phyloP scores from a whole-genome alignment of 139 green algal species.

The Volvox reticuliferus region DNA sequence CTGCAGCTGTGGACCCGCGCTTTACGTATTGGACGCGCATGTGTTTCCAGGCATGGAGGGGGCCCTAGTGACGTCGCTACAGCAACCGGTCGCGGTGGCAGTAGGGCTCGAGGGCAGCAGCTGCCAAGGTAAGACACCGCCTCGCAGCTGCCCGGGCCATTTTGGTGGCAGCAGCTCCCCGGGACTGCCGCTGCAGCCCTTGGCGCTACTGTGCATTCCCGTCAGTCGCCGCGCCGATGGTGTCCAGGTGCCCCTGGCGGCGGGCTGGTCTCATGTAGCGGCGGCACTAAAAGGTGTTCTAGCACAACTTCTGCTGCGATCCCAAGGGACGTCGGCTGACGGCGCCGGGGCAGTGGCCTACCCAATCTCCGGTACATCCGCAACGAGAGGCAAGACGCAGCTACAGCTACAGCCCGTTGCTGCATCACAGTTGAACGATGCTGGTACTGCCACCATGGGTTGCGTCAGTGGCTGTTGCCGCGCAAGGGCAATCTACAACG shows the following conservation, averaged over 20 bases:
- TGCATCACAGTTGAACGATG: not conserved
- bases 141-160: not conserved
- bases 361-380: no score
- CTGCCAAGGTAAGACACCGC: not conserved
- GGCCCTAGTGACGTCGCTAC: slow-evolving; percentile 40
- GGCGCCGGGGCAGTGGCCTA: not conserved
- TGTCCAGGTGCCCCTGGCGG: slow-evolving; percentile 61
- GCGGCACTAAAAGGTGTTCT: not conserved
- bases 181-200: not conserved
- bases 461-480: no score
- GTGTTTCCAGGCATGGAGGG: slow-evolving; percentile 83
- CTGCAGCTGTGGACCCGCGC: not conserved
- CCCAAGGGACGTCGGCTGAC: not conserved
- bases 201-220: slow-evolving; percentile 67
- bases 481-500: no score
- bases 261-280: slow-evolving; percentile 18
- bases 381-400: not conserved
- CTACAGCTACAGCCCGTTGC: slow-evolving; percentile 35
- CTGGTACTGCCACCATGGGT: not conserved
- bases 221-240: slow-evolving; percentile 52
- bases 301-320: not conserved
- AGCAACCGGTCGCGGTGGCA: not conserved
- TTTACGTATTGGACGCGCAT: slow-evolving; percentile 70
- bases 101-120: not conserved
- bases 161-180: not conserved